A percentile compares a stretch with the other conserved stretches of the same genome.
phyloP scores from a whole-genome alignment of 257 asterid genomes.

The Plantago major region DNA sequence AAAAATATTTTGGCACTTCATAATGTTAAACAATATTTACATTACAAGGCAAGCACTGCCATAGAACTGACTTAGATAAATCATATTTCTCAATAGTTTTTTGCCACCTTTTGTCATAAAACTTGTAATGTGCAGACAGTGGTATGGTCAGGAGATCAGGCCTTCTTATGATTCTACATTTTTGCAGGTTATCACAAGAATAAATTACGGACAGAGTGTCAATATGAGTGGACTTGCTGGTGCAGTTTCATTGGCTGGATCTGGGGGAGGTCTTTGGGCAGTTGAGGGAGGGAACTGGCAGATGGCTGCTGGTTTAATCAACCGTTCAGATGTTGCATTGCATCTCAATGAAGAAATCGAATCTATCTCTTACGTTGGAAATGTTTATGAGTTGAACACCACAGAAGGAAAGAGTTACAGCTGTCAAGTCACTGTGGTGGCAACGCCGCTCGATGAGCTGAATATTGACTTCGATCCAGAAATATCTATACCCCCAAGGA shows the following conservation, averaged over 20 bases:
- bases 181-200: constrained; percentile 81
- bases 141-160: not conserved
- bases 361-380: constrained; percentile 57
- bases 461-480: constrained; percentile 56
- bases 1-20: not conserved
- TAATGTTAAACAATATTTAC: not conserved
- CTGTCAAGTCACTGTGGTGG: constrained; percentile 75
- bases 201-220: constrained; percentile 93
- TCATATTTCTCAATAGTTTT: not conserved
- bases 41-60: not conserved
- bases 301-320: constrained; percentile 85
- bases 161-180: not conserved
- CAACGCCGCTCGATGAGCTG: constrained; percentile 95
- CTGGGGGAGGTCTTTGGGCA: constrained; percentile 85
- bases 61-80: not conserved
- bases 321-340: constrained; percentile 57
- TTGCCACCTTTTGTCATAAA: not conserved
- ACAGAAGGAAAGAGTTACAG: constrained; percentile 60
- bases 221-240: constrained; percentile 94
- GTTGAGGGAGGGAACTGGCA: constrained; percentile 95
- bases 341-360: constrained; percentile 82
- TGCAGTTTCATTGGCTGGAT: constrained; percentile 94
- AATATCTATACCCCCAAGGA: constrained; percentile 78
- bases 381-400: constrained; percentile 73
- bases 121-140: not conserved